Base-by-base conservation (phyloP, 164 flowering plant species). In the Sextonia rubra region DNA sequence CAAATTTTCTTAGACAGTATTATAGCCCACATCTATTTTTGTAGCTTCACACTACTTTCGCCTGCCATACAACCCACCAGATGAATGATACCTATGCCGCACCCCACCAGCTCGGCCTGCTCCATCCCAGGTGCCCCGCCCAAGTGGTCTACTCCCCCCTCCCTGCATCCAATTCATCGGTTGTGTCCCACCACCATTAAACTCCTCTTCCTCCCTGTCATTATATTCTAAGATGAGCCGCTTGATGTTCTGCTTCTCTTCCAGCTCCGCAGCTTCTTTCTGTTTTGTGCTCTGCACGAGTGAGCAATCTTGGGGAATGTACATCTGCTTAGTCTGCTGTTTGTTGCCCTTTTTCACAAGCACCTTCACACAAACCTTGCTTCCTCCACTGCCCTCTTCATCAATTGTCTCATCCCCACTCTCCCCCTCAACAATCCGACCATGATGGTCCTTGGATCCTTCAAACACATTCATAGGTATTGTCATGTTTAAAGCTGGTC, bases 241-340 rank as follows among this genome's bases (percentile, higher is more conserved):
- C 79, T 95, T 95, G 69, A 95, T 91, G 78, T 89, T 93, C 82
- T 91, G 96, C 68, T 93, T 95, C 89, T 95, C 98, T 77, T 95
- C 98, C 26, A 92, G 83, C 81, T 95, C 98, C 17, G 97, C 99
- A 64, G 97, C 97, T 85, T 93, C 99, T 76, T 90, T 89, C 89
- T 92, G 90, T 71, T 90, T 95, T 26, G 99, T 85, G 83, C 94
- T 89, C 83, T 89, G 96, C 60, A 95, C 88, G 9, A 95, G 91
- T 11, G 91, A 78, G 82, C 91, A 87, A 80, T 89, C 98, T 15
- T 85, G 80, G 8, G 99, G 99, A 62, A 95, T 86, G 69, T 70
- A 81, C 97, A 95, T 92, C 75, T 95, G 92, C 81, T 83, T 92
- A 6, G 92, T 95, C 63, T 86, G 98, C 68, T 93, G 97, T 81